phyloP scores from a whole-genome alignment of 805 yeast genomes.

The Nakazawaea laoshanensis region DNA sequence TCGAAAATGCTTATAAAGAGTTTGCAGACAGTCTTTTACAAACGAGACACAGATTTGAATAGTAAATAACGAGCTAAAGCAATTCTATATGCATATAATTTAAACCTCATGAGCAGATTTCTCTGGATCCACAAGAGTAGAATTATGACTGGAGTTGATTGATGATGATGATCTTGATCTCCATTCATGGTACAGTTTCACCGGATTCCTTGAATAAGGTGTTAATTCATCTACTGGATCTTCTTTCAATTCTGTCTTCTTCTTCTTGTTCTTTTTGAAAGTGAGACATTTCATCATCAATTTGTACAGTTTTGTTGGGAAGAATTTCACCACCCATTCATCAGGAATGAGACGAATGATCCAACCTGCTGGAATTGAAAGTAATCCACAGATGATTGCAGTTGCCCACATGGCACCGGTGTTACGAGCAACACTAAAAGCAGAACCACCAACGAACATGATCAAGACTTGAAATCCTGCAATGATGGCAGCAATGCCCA shows the following conservation, averaged over 20 bases:
- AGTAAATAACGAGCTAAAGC: too few relatives aligned
- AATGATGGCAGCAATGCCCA: constrained; percentile 62
- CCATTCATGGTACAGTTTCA: constrained; percentile 10
- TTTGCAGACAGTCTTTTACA: too few relatives aligned
- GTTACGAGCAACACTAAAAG: constrained; percentile 75
- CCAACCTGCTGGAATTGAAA: constrained; percentile 75
- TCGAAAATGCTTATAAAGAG: too few relatives aligned
- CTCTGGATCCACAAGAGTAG: constrained; percentile 6
- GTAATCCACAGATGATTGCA: constrained; percentile 71
- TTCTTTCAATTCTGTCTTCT: neutral
- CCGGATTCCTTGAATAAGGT: constrained; percentile 18
- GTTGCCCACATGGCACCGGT: constrained; percentile 87
- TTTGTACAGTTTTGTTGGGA: constrained; percentile 54
- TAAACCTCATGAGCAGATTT: neutral
- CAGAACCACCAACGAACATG: constrained; percentile 97
- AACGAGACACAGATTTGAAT: too few relatives aligned
- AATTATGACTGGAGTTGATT: constrained; percentile 5
- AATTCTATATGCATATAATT: neutral
- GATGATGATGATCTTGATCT: constrained; percentile 7
- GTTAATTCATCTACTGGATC: constrained; percentile 18
- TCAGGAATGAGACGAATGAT: constrained; percentile 80
- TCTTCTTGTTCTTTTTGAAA: constrained; percentile 14
- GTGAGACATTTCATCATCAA: constrained; percentile 14
- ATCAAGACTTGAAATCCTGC: constrained; percentile 81
- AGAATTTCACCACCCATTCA: constrained; percentile 51